phyloP scores from a whole-genome alignment of 129 eudicot genomes.

The Kitagawia praeruptora region DNA sequence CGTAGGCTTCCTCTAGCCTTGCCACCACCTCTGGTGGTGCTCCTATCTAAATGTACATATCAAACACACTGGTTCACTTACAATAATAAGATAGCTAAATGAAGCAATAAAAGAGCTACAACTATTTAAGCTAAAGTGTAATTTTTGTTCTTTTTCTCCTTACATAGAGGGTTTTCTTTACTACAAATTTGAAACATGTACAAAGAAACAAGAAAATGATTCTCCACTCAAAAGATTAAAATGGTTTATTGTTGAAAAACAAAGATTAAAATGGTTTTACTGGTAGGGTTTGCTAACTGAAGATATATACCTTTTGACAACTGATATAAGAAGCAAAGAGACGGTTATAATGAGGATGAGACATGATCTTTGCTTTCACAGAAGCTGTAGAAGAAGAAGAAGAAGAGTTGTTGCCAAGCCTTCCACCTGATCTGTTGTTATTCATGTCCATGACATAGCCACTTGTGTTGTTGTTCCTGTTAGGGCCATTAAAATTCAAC shows the following conservation, averaged over 20 bases:
- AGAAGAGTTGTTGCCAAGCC: conserved; percentile 12
- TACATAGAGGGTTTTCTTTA: no score
- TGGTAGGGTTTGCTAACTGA: not conserved
- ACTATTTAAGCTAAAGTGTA: not conserved
- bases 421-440: conserved; percentile 10
- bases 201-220: no score
- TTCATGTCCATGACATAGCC: conserved; percentile 33
- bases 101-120: conserved; percentile 9
- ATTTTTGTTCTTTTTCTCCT: no score
- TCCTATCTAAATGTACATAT: conserved; percentile 48
- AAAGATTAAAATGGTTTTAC: not conserved
- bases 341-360: conserved; percentile 94
- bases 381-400: conserved; percentile 21
- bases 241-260: no score
- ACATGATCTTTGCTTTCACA: conserved; percentile 70
- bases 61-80: not conserved
- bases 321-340: conserved; percentile 80
- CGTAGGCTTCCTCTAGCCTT: conserved; percentile 70
- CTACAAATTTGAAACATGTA: no score
- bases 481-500: conserved; percentile 1
- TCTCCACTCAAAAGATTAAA: no score
- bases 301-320: conserved; percentile 62
- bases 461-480: conserved; percentile 29
- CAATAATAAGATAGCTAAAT: not conserved
- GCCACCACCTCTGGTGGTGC: conserved; percentile 94